A percentile compares a stretch with the other conserved stretches of the same genome.
These are phyloP conservation scores for Anthracocystis panici-leucophaei DNA, from an alignment of 1,284 basidiomycete species.

Conservation along the genomic window DNA sequence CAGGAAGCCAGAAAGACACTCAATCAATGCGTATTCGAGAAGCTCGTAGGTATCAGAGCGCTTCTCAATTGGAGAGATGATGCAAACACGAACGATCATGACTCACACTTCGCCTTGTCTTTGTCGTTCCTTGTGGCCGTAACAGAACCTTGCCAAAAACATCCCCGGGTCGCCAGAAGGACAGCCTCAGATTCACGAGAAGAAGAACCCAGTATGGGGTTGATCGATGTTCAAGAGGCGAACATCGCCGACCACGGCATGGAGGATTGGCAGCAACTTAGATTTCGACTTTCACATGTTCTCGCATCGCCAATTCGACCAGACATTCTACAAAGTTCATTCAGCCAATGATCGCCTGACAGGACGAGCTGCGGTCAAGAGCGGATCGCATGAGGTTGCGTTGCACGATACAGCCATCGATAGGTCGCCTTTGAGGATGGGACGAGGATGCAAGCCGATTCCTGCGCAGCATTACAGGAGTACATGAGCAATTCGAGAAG, in stretches of 20 bases:
- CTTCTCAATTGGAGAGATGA: no score
- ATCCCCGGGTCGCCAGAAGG: conserved; percentile 91
- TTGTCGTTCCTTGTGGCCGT: not conserved
- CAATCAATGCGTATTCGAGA: conserved; percentile 96
- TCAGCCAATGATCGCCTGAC: not conserved
- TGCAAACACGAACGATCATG: not conserved
- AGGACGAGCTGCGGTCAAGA: not conserved
- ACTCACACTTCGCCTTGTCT: conserved; percentile 66
- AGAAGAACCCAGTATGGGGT: conserved; percentile 80
- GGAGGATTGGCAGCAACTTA: conserved; percentile 4
- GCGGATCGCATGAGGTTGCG: not conserved
- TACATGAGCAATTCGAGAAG: conserved; percentile 63
- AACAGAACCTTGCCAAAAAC: conserved; percentile 87
- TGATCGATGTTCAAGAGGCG: conserved; percentile 3
- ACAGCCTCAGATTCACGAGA: conserved; percentile 88
- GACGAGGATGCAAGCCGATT: no score
- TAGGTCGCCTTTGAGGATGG: no score
- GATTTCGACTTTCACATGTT: conserved; percentile 16
- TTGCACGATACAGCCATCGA: conserved; percentile 1
- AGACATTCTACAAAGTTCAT: not conserved
- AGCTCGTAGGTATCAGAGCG: conserved; percentile 74
- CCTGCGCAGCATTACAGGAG: no score
- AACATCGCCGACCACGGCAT: not conserved
- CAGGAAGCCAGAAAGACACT: conserved; percentile 88
- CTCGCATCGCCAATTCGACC: conserved; percentile 15